Base-by-base conservation (phyloP, 306 rosid species). In the Elaeagnus macrophylla region DNA sequence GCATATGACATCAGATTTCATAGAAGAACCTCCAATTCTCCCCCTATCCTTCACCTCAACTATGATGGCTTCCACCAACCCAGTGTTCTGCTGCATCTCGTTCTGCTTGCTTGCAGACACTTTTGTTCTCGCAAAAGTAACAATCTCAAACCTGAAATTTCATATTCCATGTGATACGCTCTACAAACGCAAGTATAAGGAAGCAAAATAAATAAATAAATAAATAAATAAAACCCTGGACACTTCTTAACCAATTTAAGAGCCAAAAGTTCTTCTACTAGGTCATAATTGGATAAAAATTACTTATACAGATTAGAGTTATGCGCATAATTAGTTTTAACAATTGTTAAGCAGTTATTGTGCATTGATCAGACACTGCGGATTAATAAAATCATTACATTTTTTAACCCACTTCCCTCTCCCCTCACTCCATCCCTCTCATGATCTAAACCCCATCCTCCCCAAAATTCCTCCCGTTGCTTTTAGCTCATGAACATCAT, bases 11-110 rank as follows among this genome's bases (percentile, higher is more conserved):
- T 85, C 81, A 4, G 85, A 81, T 50, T 83, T 79, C 25, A 69
- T 67, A 54, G 55, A 77, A n/a, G 85, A 69, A 3, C 87, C 95
- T 32, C 97, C 97, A 41, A 89, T 79, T 55, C 80, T 72, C 32
- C 68, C 60, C 46, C 94, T 70, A 64, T 89, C 95, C 48, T 81
- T 79, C 3, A 89, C 94, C 73, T 89, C 87, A 4, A 89, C 72
- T 38, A 85, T 63, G 38, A 89, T 89, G 17, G 95, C 87, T 70
- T 89, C 97, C 44, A 89, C 85, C 61, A 89, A 61, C 3, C 97
- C 97, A 36, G 95, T 77, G 74, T 72, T 69, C 60, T 66, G 85
- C 72, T 81, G 94, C 97, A 85, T 89, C 36, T 17, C 72, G 55
- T 67, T 58, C 44, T 63, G 68, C 61, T 39, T 59, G 60, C 17